Evolutionary conservation across 176 grass and related monocot genomes (phyloP), one percentile per base, ranked within the genome.

Genomic region (Stipa capillata): DNA sequence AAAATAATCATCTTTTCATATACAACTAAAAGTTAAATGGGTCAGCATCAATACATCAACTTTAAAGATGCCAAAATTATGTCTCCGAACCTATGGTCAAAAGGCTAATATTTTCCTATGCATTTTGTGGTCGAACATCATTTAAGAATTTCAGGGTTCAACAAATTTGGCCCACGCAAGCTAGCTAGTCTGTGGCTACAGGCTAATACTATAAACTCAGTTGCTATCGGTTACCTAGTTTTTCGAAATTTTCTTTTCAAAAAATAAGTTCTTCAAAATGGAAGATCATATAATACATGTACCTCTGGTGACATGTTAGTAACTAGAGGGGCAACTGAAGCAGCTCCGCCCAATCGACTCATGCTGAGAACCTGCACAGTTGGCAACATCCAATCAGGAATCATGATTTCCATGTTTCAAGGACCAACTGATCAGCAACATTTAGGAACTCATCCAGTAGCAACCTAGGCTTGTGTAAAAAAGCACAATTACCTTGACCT

Each of bases 311-410:
- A 79, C 83, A 89, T 85, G 76, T 86, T 87, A 45, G 87, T 87
- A 76, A 89, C 83, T 34, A 92, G 82, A 65, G 94, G 91, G 24
- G 80, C 73, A n/a, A 92, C 80, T 21, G 89, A 91, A 15, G 91
- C 85, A 60, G 94, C 94, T 82, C 89, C 94, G 3, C 94, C 94
- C 49, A 97, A 79, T 82, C 94, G 78, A 75, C 94, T 97, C 91
- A 94, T 94, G 79, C 94, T 97, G 44, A 97, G 84, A 82, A 97
- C 91, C 94, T 97, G 85, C 77, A 70, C 37, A 9, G 18, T 28
- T 40, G 7, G 39, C 10, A 21, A n/a, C 21, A 84, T 57, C 36
- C 17, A 10, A 45, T 47, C 45, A 56, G 27, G 3, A 45, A 51
- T 32, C 27, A 77, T 52, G 81, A 55, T n/a, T 6, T 31, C 10